Base-by-base conservation (phyloP, 2,329 filamentous ascomycete genomes). In the Thielaviopsis populi region DNA sequence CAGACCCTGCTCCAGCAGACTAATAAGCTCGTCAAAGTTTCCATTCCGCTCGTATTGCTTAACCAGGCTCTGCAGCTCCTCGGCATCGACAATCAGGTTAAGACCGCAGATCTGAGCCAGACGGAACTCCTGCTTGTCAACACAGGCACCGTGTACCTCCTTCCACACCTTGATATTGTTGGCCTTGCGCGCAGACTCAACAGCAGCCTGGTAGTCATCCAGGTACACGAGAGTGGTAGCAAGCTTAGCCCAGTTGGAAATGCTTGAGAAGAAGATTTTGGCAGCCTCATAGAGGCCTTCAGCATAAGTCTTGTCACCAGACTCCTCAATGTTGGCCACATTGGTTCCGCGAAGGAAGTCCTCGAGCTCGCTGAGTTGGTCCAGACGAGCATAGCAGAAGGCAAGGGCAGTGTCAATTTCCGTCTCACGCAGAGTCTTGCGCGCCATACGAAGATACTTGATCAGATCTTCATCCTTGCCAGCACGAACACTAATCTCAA, bases 101-200 rank as follows among this genome's bases (percentile, higher is more conserved):
- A 99, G 85, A 80, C 95, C 95, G 72, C 94, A 99, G 70, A 99
- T 99, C 77, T 97, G 94, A 30, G 95, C 94, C 66, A 99, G 87
- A 67, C 92, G 89, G 84, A 99, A 99, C 74, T 99, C 94, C 79
- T 96, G 97, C 84, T 97, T 99, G 67, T 83, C 84, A 68, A 99
- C 89, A 72, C 94, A 99, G 24, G 92, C 94, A 72, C 90, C 88
- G 76, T 97, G 95, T 69, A 99, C 94, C 76, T 99, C 89, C 77
- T 94, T 95, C 94, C 94, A 99, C 62, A 99, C 94, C 79, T 95
- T 96, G 76, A 96, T 91, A 75, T 90, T 97, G 80, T 97, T 99
- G 70, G 94, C 94, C 78, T 99, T 97, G 74, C 94, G 89, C 30
- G 95, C 94, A 71, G 91, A 96, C 74, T 99, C 94, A 50, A 99